A percentile compares a stretch with the other conserved stretches of the same genome.
These are phyloP conservation scores for Periconia digitata DNA, from an alignment of 2,329 filamentous ascomycete genomes.

Conservation along the genomic window DNA sequence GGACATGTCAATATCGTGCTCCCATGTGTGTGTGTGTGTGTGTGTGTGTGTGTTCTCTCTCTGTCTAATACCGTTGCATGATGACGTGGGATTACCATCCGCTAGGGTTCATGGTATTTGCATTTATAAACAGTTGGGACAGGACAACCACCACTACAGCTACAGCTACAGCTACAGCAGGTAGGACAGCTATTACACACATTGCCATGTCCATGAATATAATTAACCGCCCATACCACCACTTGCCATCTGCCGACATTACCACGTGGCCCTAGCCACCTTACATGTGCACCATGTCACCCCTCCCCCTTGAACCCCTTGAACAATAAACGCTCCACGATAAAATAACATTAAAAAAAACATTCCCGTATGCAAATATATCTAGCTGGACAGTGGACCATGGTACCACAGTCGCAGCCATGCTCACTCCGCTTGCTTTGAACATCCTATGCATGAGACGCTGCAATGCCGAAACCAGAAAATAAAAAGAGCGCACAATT, in stretches of 20 bases:
- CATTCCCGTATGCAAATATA: slow-evolving; percentile 9
- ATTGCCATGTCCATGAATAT: not conserved
- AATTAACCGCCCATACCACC: not conserved
- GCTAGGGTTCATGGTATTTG: no score
- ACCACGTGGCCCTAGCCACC: not conserved
- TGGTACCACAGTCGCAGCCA: slow-evolving; percentile 23
- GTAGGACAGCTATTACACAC: no score
- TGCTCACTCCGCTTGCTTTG: slow-evolving; percentile 20
- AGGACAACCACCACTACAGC: no score
- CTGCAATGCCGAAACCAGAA: slow-evolving; percentile 26
- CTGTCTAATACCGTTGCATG: no score
- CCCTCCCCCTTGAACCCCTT: not conserved
- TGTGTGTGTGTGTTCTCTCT: no score
- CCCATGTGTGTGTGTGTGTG: no score
- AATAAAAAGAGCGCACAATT: not conserved
- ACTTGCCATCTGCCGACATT: not conserved
- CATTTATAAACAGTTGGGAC: no score
- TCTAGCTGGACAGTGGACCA: not conserved
- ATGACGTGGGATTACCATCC: no score
- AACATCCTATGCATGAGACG: slow-evolving; percentile 24
- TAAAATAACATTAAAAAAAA: slow-evolving; percentile 14
- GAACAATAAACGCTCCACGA: slow-evolving; percentile 10
- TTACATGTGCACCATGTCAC: not conserved
- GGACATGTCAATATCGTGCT: no score
- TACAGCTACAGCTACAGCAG: no score